Evolutionary conservation across 2,329 filamentous ascomycete species (phyloP).

Genomic region (Dactylonectria estremocensis): DNA sequence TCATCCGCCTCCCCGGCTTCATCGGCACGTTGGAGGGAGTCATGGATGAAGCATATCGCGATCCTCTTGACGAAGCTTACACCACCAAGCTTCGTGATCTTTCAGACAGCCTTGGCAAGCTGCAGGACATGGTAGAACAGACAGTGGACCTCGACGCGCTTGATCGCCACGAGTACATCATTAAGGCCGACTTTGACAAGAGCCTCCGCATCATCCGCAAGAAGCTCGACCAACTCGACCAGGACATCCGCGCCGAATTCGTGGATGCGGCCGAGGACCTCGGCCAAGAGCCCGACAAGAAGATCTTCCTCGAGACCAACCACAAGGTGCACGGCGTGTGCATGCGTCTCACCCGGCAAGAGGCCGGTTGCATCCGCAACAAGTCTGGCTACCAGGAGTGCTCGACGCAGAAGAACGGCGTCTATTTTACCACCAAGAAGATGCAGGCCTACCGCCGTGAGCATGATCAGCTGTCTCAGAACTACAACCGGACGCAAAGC

Average conservation of each 20-base stretch:
- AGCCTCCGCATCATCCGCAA: conserved; percentile 88
- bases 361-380: conserved; percentile 94
- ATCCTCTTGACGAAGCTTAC: conserved; percentile 88
- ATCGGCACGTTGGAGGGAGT: conserved; percentile 90
- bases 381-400: conserved; percentile 93
- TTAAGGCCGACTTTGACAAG: conserved; percentile 98
- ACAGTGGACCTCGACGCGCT: conserved; percentile 96
- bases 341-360: conserved; percentile 91
- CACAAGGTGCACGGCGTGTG: conserved; percentile 98
- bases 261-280: conserved; percentile 83
- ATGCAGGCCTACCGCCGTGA: conserved; percentile 88
- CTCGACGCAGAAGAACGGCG: conserved; percentile 98
- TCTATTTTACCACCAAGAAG: conserved; percentile 93
- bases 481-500: conserved; percentile 94
- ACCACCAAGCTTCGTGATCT: conserved; percentile 85
- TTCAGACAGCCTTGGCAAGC: conserved; percentile 83
- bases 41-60: conserved; percentile 95
- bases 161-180: conserved; percentile 98
- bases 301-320: conserved; percentile 92
- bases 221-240: conserved; percentile 87
- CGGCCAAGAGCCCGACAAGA: conserved; percentile 95
- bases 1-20: conserved; percentile 92
- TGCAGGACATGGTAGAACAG: conserved; percentile 98
- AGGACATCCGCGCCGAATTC: conserved; percentile 89
- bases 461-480: conserved; percentile 93